A percentile compares a stretch with the other conserved stretches of the same genome.
These are phyloP conservation scores for Capronia epimyces DNA, from an alignment of 2,329 filamentous ascomycete genomes.

Conservation along the genomic window DNA sequence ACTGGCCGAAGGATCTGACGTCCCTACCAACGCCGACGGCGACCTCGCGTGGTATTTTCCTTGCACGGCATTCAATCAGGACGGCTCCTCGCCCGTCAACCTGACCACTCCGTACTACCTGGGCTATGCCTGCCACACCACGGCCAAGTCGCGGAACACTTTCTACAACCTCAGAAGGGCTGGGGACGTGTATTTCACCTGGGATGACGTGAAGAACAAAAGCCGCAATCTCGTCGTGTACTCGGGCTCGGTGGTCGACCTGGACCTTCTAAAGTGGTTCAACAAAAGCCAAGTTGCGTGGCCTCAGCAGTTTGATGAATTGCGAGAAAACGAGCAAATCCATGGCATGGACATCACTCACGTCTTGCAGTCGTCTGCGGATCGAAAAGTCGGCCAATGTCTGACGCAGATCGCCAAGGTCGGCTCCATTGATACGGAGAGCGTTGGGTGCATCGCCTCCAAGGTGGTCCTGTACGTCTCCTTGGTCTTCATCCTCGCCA, in stretches of 20 bases:
- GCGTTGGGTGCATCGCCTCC: conserved; percentile 93
- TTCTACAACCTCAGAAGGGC: conserved; percentile 69
- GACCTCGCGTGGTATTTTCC: conserved; percentile 97
- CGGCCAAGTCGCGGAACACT: conserved; percentile 57
- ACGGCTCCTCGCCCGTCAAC: conserved; percentile 77
- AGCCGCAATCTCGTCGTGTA: conserved; percentile 91
- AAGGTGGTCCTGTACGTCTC: conserved; percentile 95
- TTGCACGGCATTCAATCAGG: conserved; percentile 85
- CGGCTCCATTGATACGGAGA: conserved; percentile 90
- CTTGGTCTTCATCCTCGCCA: conserved; percentile 81
- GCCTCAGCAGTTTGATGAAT: conserved; percentile 70
- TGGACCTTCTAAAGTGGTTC: conserved; percentile 86
- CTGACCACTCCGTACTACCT: conserved; percentile 67
- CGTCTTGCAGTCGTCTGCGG: conserved; percentile 68
- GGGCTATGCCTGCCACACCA: conserved; percentile 87
- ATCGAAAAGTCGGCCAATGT: conserved; percentile 80
- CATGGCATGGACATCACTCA: conserved; percentile 85
- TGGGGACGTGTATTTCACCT: conserved; percentile 92
- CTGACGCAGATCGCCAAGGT: conserved; percentile 93
- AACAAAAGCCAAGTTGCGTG: conserved; percentile 72
- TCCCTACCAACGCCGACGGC: conserved; percentile 67
- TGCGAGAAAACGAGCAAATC: conserved; percentile 65
- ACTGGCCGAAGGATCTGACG: conserved; percentile 61
- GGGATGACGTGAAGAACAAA: conserved; percentile 85
- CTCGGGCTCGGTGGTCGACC: conserved; percentile 85